Conservation (phyloP, 306 rosid genomes). For the Spatholobus suberectus region DNA sequence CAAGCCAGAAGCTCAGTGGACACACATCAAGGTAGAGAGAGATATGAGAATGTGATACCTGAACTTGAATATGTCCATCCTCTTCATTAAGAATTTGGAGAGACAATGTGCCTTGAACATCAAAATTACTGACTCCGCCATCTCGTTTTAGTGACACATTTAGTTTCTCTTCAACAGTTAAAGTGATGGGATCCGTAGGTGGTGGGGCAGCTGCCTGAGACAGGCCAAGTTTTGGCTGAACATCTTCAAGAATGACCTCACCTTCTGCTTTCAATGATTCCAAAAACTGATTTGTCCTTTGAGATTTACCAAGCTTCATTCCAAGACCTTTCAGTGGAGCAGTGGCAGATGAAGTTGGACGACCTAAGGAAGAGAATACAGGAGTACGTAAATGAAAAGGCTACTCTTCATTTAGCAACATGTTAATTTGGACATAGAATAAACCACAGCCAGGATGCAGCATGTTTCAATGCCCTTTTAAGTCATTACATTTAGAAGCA, state of each 20-base stretch:
- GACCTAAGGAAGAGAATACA: constrained; percentile 56
- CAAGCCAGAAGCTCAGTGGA: neutral
- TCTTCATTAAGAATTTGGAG: constrained; percentile 94
- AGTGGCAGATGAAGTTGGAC: constrained; percentile 79
- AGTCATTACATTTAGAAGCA: constrained; percentile 29
- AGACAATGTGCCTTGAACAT: constrained; percentile 88
- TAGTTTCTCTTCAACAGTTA: constrained; percentile 92
- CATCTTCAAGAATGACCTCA: constrained; percentile 91
- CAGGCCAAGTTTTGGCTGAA: constrained; percentile 74
- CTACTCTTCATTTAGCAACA: constrained; percentile 27
- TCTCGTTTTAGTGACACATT: constrained; percentile 89
- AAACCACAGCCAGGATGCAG: constrained; percentile 27
- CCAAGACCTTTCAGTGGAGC: constrained; percentile 95
- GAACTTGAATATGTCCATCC: constrained; percentile 88
- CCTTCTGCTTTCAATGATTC: constrained; percentile 98
- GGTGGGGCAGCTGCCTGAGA: constrained; percentile 77
- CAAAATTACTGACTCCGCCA: constrained; percentile 93
- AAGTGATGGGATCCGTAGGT: constrained; percentile 88
- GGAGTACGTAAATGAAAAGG: constrained; percentile 36
- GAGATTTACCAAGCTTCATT: constrained; percentile 91
- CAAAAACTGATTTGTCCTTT: constrained; percentile 84
- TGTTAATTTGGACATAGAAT: constrained; percentile 18
- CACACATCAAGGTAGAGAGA: neutral
- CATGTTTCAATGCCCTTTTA: constrained; percentile 29
- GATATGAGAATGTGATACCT: constrained; percentile 57